Conservation (phyloP, 75 land plant species). For the Adiantum capillusveneris region DNA sequence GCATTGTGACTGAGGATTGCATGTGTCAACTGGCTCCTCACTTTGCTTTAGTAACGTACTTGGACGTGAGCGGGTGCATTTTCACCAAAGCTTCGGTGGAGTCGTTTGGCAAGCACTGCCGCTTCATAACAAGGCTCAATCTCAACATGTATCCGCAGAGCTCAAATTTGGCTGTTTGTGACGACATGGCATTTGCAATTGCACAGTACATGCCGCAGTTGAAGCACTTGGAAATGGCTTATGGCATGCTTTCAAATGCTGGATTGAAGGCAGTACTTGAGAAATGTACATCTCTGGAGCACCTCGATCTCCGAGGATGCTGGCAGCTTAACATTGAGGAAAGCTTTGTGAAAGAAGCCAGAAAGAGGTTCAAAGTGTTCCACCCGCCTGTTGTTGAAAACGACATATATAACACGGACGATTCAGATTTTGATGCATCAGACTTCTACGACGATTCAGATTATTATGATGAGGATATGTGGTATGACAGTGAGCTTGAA, state of each 20-base stretch:
- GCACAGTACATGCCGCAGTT: slow-evolving; percentile 67
- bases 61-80: slow-evolving; percentile 61
- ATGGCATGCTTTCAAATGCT: slow-evolving; percentile 37
- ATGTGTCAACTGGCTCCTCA: slow-evolving; percentile 40
- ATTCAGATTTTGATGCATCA: slow-evolving; percentile 1
- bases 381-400: slow-evolving; percentile 39
- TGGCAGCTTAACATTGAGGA: slow-evolving; percentile 61
- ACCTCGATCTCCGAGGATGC: slow-evolving; percentile 66
- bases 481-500: slow-evolving; percentile 1
- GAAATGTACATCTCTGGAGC: slow-evolving; percentile 48
- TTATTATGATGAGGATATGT: slow-evolving; percentile 5
- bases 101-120: slow-evolving; percentile 60
- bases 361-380: slow-evolving; percentile 32
- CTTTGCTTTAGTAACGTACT: slow-evolving; percentile 36
- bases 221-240: slow-evolving; percentile 65
- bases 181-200: slow-evolving; percentile 73
- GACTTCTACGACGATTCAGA: slow-evolving; percentile 1
- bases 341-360: slow-evolving; percentile 27
- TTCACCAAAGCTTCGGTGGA: slow-evolving; percentile 49
- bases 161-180: slow-evolving; percentile 25
- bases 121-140: slow-evolving; percentile 29
- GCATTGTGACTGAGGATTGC: slow-evolving; percentile 51
- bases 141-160: slow-evolving; percentile 55
- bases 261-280: slow-evolving; percentile 46
- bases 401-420: background rate